Conservation (phyloP, 2,329 filamentous ascomycete species). For the Clonostachys solani region DNA sequence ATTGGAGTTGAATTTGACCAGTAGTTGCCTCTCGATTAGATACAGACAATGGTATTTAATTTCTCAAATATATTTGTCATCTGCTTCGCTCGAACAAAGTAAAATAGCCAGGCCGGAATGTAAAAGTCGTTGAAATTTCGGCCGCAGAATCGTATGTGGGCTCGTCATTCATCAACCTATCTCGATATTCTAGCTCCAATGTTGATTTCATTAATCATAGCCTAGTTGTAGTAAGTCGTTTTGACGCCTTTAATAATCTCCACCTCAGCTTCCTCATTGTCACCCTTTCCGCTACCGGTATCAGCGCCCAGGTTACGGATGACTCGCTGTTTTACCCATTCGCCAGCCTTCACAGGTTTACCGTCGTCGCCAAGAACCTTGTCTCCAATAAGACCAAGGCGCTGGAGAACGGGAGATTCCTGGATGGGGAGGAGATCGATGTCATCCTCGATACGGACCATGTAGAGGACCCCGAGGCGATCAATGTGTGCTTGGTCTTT, state of each 20-base stretch:
- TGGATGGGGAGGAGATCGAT: constrained; percentile 17
- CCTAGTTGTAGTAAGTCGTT: constrained; percentile 15
- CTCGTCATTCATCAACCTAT: no score
- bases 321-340: constrained; percentile 18
- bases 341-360: constrained; percentile 17
- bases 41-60: no score
- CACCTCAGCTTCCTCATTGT: constrained; percentile 15
- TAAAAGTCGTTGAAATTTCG: no score
- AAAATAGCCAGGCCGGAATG: no score
- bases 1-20: no score
- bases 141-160: no score
- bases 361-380: constrained; percentile 8
- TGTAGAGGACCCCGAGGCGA: constrained; percentile 38
- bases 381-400: constrained; percentile 15
- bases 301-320: constrained; percentile 10
- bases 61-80: no score
- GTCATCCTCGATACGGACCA: constrained; percentile 31
- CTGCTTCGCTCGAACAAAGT: no score
- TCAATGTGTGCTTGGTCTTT: constrained; percentile 29
- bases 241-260: constrained; percentile 20
- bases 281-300: constrained; percentile 6
- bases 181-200: not conserved
- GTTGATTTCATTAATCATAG: not conserved
- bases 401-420: constrained; percentile 21
- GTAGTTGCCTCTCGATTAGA: no score